Evolutionary conservation across 2,329 filamentous ascomycete species (phyloP).

Genomic region (Phyllosticta capitalensis): DNA sequence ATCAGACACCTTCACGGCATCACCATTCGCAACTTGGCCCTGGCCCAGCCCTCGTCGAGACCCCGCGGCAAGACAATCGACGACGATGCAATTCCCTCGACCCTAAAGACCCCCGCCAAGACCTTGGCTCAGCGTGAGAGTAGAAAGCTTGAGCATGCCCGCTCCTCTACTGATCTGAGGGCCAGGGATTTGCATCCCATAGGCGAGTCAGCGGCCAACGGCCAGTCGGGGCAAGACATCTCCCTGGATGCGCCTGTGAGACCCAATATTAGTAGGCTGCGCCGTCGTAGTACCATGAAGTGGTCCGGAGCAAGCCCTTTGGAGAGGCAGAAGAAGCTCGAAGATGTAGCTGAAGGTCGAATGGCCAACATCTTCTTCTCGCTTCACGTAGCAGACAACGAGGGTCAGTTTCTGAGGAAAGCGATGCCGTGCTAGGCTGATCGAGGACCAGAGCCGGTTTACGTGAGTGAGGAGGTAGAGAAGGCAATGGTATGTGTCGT

Average conservation of each 20-base stretch:
- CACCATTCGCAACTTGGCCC: constrained; percentile 74
- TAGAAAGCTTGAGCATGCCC: constrained; percentile 45
- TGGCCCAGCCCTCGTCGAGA: constrained; percentile 46
- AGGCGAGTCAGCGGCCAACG: constrained; percentile 14
- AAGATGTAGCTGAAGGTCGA: constrained; percentile 58
- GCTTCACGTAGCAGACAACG: constrained; percentile 56
- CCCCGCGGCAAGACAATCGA: constrained; percentile 56
- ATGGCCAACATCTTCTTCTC: constrained; percentile 89
- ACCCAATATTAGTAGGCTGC: constrained; percentile 30
- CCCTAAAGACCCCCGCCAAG: constrained; percentile 58
- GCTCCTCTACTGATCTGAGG: constrained; percentile 48
- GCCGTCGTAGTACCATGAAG: constrained; percentile 51
- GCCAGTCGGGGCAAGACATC: constrained; percentile 12
- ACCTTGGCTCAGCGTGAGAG: constrained; percentile 44
- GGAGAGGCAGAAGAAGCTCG: constrained; percentile 62
- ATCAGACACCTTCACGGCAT: constrained; percentile 81
- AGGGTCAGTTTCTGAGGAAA: constrained; percentile 21
- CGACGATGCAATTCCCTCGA: constrained; percentile 62
- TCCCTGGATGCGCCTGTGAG: constrained; percentile 16
- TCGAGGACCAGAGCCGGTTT: constrained; percentile 57
- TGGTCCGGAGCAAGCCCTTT: constrained; percentile 52
- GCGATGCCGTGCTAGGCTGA: constrained; percentile 12
- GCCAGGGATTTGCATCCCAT: constrained; percentile 21
- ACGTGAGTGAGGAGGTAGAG: constrained; percentile 74
- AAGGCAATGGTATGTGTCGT: constrained; percentile 48